Base-by-base conservation (phyloP, 1,284 basidiomycete genomes). In the Dichomitus squalens region DNA sequence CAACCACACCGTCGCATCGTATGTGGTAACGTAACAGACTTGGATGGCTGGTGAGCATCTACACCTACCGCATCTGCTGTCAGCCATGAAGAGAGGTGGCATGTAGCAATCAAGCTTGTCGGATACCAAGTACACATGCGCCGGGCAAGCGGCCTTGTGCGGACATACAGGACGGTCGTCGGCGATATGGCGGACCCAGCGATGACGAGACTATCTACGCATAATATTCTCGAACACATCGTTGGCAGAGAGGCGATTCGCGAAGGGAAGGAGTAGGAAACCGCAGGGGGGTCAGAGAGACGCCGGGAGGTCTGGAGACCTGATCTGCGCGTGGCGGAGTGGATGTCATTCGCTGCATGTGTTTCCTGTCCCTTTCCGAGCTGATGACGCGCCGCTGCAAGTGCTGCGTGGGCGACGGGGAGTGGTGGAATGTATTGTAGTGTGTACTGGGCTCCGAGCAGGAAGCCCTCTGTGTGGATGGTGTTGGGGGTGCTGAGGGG, bases 301-400 rank as follows among this genome's bases (percentile, higher is more conserved):
- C 39, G 38, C 53, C 27, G 21, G 23, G 38, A 25, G 46, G 53
- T 55, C 54, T 56, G 54, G 41, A 56, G 49, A 56, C 54, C 54
- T 50, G 54, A 16, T 23, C 7, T 31, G 54, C 49, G 49, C 49
- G 35, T 27, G 48, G 25, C 39, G 8, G 18, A 23, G 34, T 29
- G 27, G 18, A 14, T 29, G 20, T 23, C 21, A 9, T 16, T 18
- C 34, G n/a, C 5, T 31, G 29, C 51, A 57, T 53, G 47, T 52
- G 47, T 57, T 57, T 57, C 46, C 49, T 53, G 46, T 29, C 33
- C 8, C 5, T 21, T 52, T 52, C 55, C 55, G 55, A 31, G 49
- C 43, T 9, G n/a, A 21, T 2, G 9, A 4, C 34, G n/a, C n/a
- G n/a, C n/a, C n/a, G n/a, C n/a, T n/a, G n/a, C n/a, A 20, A 33